Base-by-base conservation (phyloP, 495 filamentous ascomycete genomes). In the Neurospora cerealis region DNA sequence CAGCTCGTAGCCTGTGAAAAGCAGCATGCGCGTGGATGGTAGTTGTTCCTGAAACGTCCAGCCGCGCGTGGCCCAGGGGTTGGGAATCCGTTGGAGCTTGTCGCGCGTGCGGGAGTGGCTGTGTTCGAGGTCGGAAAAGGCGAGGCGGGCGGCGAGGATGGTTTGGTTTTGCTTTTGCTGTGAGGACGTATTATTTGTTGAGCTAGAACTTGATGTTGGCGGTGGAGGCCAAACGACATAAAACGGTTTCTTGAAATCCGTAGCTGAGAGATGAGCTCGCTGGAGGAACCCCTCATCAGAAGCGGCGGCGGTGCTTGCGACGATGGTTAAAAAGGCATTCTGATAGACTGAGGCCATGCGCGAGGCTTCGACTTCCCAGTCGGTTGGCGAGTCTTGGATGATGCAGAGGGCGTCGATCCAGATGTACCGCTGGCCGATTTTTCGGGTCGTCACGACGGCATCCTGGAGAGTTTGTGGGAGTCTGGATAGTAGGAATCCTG, bases 361-460 rank as follows among this genome's bases (percentile, higher is more conserved):
- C 10, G 70, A 70, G 5, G 73, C 54, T 24, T 74, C 73, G 10
- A 69, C 36, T 69, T 74, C 73, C 73, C 73, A 74, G 36, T 72
- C 73, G 4, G n/a, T n/a, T 9, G 42, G 17, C 17, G 44, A 62
- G 32, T 69, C 48, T 32, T 72, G 71, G 71, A 72, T 72, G 71
- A 72, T 72, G 46, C 71, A 72, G 24, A 72, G 32, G 3, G 34
- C 48, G 37, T 72, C 48, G 5, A 69, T 38, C 71, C 48, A 72
- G 71, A 72, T 17, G 28, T 66, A 72, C 3, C 46, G 71, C 37
- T 62, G 36, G 11, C 48, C 34, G 1, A 72, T 46, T 9, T 13
- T n/a, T 21, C 48, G 42, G 36, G 71, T 72, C 13, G 69, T 11
- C 6, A 38, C 24, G 1, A 72, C 11, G 10, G 71, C 71, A 34